A percentile compares a stretch with the other conserved stretches of the same genome.
phyloP scores from a whole-genome alignment of 768 basidiomycete species.

The Tylopilus cervinicoccineus region DNA sequence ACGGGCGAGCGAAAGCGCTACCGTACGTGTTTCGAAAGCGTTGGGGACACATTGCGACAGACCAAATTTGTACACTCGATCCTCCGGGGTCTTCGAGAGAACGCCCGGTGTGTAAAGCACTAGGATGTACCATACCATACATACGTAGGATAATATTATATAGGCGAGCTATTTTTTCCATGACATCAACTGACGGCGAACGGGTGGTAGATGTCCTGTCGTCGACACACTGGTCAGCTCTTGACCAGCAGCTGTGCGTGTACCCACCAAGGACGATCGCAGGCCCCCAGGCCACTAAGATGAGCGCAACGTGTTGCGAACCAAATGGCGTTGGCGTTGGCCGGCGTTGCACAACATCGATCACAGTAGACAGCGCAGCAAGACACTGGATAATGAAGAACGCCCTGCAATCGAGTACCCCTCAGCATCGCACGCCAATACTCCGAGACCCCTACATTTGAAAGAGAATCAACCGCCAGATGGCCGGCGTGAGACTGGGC shows the following conservation, averaged over 20 bases:
- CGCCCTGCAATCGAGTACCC: conserved; percentile 24
- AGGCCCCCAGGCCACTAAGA: conserved; percentile 60
- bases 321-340: conserved; percentile 51
- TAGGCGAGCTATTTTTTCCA: conserved; percentile 23
- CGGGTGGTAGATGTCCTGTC: conserved; percentile 36
- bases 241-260: not conserved
- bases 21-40: conserved; percentile 6
- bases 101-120: too few relatives aligned
- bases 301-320: conserved; percentile 59
- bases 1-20: not conserved
- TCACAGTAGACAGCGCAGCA: conserved; percentile 45
- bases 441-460: conserved; percentile 39
- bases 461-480: conserved; percentile 53
- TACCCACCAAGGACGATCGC: conserved; percentile 48
- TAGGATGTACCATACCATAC: too few relatives aligned
- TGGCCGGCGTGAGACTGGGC: conserved; percentile 35
- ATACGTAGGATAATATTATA: not conserved
- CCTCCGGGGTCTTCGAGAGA: too few relatives aligned
- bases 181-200: conserved; percentile 36
- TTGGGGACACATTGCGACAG: conserved; percentile 14
- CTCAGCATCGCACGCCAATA: not conserved
- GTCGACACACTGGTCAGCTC: not conserved
- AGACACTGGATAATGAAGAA: conserved; percentile 47
- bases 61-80: not conserved
- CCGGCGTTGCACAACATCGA: conserved; percentile 42